Percentiles rank a stretch among this genome's conserved stretches.
Evolutionary conservation across 2,329 filamentous ascomycete species (phyloP).

Genomic region (Ascochyta lentis): DNA sequence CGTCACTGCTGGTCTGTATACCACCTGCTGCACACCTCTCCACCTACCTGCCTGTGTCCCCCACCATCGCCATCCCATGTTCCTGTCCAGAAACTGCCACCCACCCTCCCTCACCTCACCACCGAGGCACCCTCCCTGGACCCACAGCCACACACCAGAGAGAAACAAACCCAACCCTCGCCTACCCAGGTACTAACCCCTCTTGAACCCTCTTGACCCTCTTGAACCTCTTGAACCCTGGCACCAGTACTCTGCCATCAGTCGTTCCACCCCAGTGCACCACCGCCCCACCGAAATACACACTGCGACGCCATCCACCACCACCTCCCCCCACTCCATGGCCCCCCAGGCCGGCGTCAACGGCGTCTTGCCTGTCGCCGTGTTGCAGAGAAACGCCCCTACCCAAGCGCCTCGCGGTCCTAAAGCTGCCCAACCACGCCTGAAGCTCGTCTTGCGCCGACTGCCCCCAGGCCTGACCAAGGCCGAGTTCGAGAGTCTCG

Average conservation of each 20-base stretch:
- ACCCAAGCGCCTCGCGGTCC: slow-evolving; percentile 42
- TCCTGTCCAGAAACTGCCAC: slow-evolving; percentile 17
- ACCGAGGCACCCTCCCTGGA: not conserved
- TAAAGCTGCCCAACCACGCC: slow-evolving; percentile 63
- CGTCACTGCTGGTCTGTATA: slow-evolving; percentile 19
- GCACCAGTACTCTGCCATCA: no score
- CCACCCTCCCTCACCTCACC: slow-evolving; percentile 5
- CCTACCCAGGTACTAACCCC: not conserved
- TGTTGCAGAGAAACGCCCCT: slow-evolving; percentile 46
- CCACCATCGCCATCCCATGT: slow-evolving; percentile 18
- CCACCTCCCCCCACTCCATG: slow-evolving; percentile 26
- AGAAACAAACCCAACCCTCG: no score
- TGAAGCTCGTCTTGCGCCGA: slow-evolving; percentile 85
- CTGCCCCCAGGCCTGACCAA: slow-evolving; percentile 86
- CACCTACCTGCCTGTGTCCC: not conserved
- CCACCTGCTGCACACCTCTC: not conserved
- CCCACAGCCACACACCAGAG: not conserved
- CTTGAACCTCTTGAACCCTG: not conserved
- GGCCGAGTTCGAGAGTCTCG: slow-evolving; percentile 72
- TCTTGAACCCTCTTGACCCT: not conserved
- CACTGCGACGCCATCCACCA: not conserved
- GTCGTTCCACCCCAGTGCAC: not conserved
- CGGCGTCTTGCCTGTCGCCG: slow-evolving; percentile 48
- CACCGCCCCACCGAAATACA: not conserved
- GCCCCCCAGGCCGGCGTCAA: slow-evolving; percentile 43